Evolutionary conservation across 768 basidiomycete species (phyloP), one percentile per base, ranked within the genome.

Genomic region (Coprinopsis cinerea): DNA sequence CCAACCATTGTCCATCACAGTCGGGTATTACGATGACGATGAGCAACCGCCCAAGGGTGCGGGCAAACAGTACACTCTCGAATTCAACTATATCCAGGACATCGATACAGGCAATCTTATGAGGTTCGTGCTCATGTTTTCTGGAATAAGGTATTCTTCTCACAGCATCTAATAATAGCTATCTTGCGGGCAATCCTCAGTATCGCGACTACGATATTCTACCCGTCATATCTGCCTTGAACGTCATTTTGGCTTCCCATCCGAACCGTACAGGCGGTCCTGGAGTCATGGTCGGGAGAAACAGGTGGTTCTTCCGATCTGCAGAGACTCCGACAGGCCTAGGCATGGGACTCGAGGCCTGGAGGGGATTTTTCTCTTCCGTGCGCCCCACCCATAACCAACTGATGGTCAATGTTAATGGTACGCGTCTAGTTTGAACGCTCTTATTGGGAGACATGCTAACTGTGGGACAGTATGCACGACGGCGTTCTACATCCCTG

Each of bases 221-320:
- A 47, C 83, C 85, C 0, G 55, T 79, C 14, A 66, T 87, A 3
- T 73, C 84, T 7, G 83, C 83, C 2, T 59, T 87, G 42, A 86
- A 88, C 58, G 65, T 88, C 20, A 68, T 87, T 44, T 64, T 86
- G 4, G 75, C 79, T 42, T 72, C 81, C 43, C 70, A 76, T 55
- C 75, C 82, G 13, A 72, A 74, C 56, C 66, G 75, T 26, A 67
- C 72, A 1, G 65, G 74, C 61, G 65, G 84, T 64, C 77, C 65
- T n/a, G 83, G 80, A 6, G 71, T 81, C n/a, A 75, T 79, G 59
- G 79, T 85, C 10, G 83, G 84, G 1, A 68, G 77, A 45, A 82
- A 83, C 53, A 74, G 80, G 11, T 52, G 51, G 51, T 86, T 79
- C 62, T 88, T 87, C 66, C n/a, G n/a, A n/a, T n/a, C n/a, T n/a